Conservation (phyloP, 805 yeast species). For the Cyberlindnera veronae region DNA sequence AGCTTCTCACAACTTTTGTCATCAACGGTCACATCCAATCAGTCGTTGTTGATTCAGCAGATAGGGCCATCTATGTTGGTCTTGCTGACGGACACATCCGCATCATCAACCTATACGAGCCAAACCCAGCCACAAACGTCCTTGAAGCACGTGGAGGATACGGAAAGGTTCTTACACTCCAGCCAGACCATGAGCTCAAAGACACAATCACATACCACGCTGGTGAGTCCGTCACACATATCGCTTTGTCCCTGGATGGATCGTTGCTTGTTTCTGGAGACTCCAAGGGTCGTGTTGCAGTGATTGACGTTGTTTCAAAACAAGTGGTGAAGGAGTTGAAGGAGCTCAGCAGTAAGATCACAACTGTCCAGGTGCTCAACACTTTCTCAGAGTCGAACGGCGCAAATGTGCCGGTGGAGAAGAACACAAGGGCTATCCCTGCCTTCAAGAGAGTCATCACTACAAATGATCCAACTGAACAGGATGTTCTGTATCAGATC, state of each 20-base stretch:
- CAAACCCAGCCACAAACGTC: constrained; percentile 26
- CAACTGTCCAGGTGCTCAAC: constrained; percentile 18
- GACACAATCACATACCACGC: constrained; percentile 54
- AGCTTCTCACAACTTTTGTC: constrained; percentile 69
- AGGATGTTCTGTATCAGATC: constrained; percentile 38
- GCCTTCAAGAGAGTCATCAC: constrained; percentile 58
- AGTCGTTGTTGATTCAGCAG: constrained; percentile 72
- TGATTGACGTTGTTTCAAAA: constrained; percentile 66
- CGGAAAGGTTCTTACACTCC: constrained; percentile 31
- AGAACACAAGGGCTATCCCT: constrained; percentile 45
- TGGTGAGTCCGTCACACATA: constrained; percentile 41
- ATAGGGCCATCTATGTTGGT: constrained; percentile 71
- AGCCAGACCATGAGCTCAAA: constrained; percentile 44
- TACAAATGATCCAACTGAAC: constrained; percentile 39
- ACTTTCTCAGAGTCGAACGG: constrained; percentile 6
- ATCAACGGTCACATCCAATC: constrained; percentile 53
- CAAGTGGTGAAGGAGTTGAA: constrained; percentile 61
- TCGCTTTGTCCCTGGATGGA: constrained; percentile 71
- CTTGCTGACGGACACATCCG: constrained; percentile 58
- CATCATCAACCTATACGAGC: constrained; percentile 47
- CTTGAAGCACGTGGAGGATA: constrained; percentile 29
- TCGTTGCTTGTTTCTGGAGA: constrained; percentile 73
- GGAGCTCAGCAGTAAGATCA: constrained; percentile 20
- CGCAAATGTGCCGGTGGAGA: constrained; percentile 14
- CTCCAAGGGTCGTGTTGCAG: constrained; percentile 57